Conservation (phyloP, 495 filamentous ascomycete genomes). For the Monascus purpureus region DNA sequence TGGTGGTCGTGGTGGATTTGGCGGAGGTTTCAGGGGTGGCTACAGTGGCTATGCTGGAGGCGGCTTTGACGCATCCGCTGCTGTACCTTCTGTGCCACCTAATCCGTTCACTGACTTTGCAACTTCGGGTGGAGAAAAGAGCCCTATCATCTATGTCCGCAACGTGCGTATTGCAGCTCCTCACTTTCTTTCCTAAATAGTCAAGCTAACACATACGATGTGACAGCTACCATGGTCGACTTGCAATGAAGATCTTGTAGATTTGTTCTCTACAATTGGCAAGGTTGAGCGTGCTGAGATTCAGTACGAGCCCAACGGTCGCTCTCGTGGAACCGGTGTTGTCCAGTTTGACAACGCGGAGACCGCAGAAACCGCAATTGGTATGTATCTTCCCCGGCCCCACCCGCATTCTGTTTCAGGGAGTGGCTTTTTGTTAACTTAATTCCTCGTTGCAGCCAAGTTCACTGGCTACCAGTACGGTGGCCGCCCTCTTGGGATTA, state of each 20-base stretch:
- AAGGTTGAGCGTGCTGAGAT: constrained; percentile 97
- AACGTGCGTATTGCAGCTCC: constrained; percentile 54
- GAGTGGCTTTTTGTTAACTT: constrained; percentile 3
- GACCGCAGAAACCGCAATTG: constrained; percentile 81
- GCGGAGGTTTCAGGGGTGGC: constrained; percentile 32
- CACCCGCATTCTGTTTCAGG: too few species aligned
- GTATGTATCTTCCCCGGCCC: too few species aligned
- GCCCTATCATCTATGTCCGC: constrained; percentile 81
- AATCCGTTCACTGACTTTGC: constrained; percentile 95
- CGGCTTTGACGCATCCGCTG: constrained; percentile 31
- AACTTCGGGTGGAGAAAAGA: constrained; percentile 72
- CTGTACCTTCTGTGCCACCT: constrained; percentile 39
- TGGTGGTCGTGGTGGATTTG: constrained; percentile 20
- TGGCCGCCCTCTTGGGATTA: constrained; percentile 81
- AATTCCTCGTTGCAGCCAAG: constrained; percentile 43
- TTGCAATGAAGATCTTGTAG: constrained; percentile 90
- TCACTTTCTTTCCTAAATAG: background rate
- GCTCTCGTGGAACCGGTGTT: constrained; percentile 88
- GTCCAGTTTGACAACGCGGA: constrained; percentile 77
- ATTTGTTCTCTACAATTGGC: constrained; percentile 94
- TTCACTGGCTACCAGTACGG: constrained; percentile 97
- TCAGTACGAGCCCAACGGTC: constrained; percentile 92
- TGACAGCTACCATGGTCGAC: constrained; percentile 91
- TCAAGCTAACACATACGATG: background rate
- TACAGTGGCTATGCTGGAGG: constrained; percentile 23